A percentile compares a stretch with the other conserved stretches of the same genome.
These are phyloP conservation scores for Fraxinus velutina DNA, from an alignment of 305 asterid species.

Conservation along the genomic window DNA sequence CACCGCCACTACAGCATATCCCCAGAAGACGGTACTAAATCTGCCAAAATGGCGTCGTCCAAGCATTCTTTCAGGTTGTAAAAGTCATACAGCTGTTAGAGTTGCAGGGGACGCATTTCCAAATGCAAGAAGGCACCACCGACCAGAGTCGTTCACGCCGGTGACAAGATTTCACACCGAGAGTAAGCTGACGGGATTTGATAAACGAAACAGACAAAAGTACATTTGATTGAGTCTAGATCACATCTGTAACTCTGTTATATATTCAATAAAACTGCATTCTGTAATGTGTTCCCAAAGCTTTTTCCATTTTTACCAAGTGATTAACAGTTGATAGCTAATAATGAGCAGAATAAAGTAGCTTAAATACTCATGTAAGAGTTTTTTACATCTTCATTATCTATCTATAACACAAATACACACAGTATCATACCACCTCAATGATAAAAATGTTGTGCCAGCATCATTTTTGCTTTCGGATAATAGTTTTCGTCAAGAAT, in stretches of 20 bases:
- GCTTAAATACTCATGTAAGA: not conserved
- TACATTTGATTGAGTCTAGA: constrained; percentile 24
- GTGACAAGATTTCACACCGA: constrained; percentile 45
- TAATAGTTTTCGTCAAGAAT: not conserved
- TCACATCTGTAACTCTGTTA: constrained; percentile 19
- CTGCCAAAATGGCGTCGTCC: constrained; percentile 41
- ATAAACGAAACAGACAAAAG: constrained; percentile 33
- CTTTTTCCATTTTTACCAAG: constrained; percentile 18
- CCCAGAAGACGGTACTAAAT: constrained; percentile 16
- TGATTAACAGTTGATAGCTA: not conserved
- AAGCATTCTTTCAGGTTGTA: constrained; percentile 61
- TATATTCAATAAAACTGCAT: constrained; percentile 22
- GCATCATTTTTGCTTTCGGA: not conserved
- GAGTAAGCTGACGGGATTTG: constrained; percentile 34
- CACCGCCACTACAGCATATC: constrained; percentile 10
- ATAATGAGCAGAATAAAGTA: not conserved
- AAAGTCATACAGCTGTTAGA: constrained; percentile 61
- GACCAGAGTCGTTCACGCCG: constrained; percentile 29
- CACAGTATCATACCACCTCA: not conserved
- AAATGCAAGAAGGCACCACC: constrained; percentile 27
- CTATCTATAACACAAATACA: not conserved
- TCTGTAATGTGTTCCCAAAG: not conserved
- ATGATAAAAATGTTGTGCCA: not conserved
- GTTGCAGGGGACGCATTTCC: constrained; percentile 51
- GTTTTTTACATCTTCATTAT: not conserved